These are phyloP conservation scores for Botrytis fabae DNA, from an alignment of 2,329 filamentous ascomycete genomes.

Conservation along the genomic window DNA sequence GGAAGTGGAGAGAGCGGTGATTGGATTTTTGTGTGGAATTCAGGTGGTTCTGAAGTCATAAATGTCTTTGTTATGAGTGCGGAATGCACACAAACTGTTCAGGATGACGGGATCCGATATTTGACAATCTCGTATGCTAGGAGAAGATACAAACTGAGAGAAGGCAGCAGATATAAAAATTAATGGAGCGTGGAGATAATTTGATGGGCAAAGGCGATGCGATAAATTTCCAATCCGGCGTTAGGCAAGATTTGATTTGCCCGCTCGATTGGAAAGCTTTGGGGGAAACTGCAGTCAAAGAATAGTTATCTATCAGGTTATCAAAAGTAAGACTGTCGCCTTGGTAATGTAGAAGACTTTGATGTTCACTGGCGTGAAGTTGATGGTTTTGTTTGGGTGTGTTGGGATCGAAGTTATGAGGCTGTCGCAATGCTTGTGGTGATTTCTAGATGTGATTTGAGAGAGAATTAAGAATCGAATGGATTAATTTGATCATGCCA, in stretches of 20 bases:
- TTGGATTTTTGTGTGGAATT: slow-evolving; percentile 64
- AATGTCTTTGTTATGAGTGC: slow-evolving; percentile 21
- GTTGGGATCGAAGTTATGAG: background rate
- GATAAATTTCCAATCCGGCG: background rate
- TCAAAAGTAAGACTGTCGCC: background rate
- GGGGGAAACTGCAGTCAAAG: slow-evolving; percentile 1
- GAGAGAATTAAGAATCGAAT: slow-evolving; percentile 9
- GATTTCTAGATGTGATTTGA: background rate
- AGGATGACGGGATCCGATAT: slow-evolving; percentile 1
- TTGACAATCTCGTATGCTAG: background rate
- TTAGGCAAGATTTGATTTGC: background rate
- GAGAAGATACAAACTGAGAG: slow-evolving; percentile 19
- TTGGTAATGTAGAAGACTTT: background rate
- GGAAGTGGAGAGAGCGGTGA: slow-evolving; percentile 72
- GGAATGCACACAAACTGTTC: slow-evolving; percentile 19
- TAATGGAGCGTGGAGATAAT: background rate
- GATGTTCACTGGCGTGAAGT: background rate
- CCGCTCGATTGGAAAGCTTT: slow-evolving; percentile 4
- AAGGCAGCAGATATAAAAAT: background rate
- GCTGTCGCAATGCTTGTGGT: slow-evolving; percentile 14
- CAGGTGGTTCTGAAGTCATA: slow-evolving; percentile 47
- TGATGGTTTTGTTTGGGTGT: background rate
- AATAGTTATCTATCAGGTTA: slow-evolving; percentile 10
- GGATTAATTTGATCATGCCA: slow-evolving; percentile 15
- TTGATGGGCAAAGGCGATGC: slow-evolving; percentile 6